Evolutionary conservation across 2,329 filamentous ascomycete species (phyloP), one percentile per base, ranked within the genome.

Genomic region (Xylariomycetidae sp.): DNA sequence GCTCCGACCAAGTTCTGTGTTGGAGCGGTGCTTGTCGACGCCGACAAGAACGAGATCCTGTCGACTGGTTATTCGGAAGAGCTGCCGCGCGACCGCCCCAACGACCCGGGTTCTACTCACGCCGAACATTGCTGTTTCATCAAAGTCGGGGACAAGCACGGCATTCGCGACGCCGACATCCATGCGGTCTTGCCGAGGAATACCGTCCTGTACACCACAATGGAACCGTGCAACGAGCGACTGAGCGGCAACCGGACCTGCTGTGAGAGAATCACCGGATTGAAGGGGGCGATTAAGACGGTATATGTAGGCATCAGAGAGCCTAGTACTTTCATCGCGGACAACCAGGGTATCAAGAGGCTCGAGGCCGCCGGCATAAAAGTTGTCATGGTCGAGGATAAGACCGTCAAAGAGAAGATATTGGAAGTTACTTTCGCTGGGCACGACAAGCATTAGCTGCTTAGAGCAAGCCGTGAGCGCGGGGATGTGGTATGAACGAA

Each of bases 351-450:
- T 27, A 33, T 51, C 33, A 25, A 46, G 15, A 51, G 40, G 8
- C 40, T 57, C 1, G 45, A 53, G 25, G 37, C 27, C 6, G 37
- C 37, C 3, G 53, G 55, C 9, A 40, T 57, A 30, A 43, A 44
- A 23, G 45, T 57, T 17, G 45, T 51, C 11, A 49, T 41, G 22
- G 33, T 83, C 30, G 34, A 37, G 7, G 30, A 25, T 13, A 11
- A n/a, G n/a, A n/a, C n/a, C n/a, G n/a, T 40, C 5, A 74, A 83
- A 45, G 66, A 69, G 19, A 72, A 76, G 40, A 85, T 85, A 42
- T 50, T 81, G 34, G 53, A 59, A 17, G 70, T 83, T 35, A 80
- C 82, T 3, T 77, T 69, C 45, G 74, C 74, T 25, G 80, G 82
- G 2, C 81, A 85, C 59, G n/a, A n/a, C n/a, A n/a, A n/a, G n/a